Percentiles rank a stretch among this genome's conserved stretches.
Conservation (phyloP, 1,284 basidiomycete species). For the Inonotus obliquus region DNA sequence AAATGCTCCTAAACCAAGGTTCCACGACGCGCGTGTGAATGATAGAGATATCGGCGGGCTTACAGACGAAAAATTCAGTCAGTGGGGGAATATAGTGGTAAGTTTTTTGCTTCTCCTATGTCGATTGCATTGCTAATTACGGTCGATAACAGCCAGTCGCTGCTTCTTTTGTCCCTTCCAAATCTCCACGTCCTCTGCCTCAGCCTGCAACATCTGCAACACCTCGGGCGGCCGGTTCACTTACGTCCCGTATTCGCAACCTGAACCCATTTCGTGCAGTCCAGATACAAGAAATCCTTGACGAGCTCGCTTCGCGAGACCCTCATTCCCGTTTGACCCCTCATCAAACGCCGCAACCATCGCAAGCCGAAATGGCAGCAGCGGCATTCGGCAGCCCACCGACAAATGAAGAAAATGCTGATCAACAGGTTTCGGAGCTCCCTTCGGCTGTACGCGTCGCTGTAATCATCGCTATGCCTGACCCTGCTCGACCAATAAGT, state of each 20-base stretch:
- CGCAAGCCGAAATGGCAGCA: constrained; percentile 7
- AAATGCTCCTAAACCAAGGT: constrained; percentile 36
- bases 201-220: neutral
- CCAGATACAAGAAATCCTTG: constrained; percentile 6
- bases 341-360: neutral
- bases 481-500: constrained; percentile 22
- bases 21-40: constrained; percentile 44
- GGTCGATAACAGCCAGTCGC: constrained; percentile 5
- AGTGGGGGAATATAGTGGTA: neutral
- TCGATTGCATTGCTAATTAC: neutral
- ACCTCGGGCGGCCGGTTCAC: neutral
- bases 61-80: neutral
- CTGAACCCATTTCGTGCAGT: constrained; percentile 1
- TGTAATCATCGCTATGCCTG: constrained; percentile 54
- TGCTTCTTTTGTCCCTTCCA: constrained; percentile 6
- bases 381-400: neutral
- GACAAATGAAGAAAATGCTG: neutral
- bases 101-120: neutral
- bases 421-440: neutral
- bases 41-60: constrained; percentile 14
- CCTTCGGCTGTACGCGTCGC: constrained; percentile 32
- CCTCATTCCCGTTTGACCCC: neutral
- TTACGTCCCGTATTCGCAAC: neutral
- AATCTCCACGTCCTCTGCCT: neutral
- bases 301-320: constrained; percentile 4